Conservation (phyloP, 2,329 filamentous ascomycete genomes). For the Fusarium sp. region DNA sequence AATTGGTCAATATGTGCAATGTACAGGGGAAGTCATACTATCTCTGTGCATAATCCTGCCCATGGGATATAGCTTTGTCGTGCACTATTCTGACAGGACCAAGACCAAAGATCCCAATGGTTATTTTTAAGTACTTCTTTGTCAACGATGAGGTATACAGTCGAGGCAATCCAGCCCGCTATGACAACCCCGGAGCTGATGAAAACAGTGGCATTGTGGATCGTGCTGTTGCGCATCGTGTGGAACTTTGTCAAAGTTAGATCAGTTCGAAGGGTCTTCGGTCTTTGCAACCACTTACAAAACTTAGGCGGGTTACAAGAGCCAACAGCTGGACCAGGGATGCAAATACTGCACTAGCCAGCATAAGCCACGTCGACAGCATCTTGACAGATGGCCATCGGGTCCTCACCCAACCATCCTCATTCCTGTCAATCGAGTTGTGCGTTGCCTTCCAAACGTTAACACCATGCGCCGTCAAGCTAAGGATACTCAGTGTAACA, state of each 20-base stretch:
- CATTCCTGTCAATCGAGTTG: constrained; percentile 18
- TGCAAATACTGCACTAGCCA: constrained; percentile 1
- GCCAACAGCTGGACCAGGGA: not conserved
- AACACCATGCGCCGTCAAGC: not conserved
- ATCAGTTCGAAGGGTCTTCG: rapidly evolving
- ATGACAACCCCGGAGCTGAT: not conserved
- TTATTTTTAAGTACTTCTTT: constrained; percentile 11
- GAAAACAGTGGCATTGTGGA: not conserved
- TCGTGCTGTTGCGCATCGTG: not conserved
- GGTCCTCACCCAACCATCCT: constrained; percentile 18
- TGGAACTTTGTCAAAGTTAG: not conserved
- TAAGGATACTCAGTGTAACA: constrained; percentile 9
- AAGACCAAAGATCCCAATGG: constrained; percentile 27
- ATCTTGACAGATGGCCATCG: constrained; percentile 13
- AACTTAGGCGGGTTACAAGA: not conserved
- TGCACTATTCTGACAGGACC: constrained; percentile 12
- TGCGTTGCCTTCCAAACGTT: constrained; percentile 16
- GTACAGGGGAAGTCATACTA: not conserved
- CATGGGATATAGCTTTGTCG: constrained; percentile 19
- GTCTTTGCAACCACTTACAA: not conserved
- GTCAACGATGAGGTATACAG: constrained; percentile 8
- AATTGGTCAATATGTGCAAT: rapidly evolving
- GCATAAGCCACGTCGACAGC: constrained; percentile 22
- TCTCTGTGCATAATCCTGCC: constrained; percentile 2
- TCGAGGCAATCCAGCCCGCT: constrained; percentile 1